A percentile compares a stretch with the other conserved stretches of the same genome.
These are phyloP conservation scores for Coemansia sp. DNA, from an alignment of 192 early-diverging fungal species.

Conservation along the genomic window DNA sequence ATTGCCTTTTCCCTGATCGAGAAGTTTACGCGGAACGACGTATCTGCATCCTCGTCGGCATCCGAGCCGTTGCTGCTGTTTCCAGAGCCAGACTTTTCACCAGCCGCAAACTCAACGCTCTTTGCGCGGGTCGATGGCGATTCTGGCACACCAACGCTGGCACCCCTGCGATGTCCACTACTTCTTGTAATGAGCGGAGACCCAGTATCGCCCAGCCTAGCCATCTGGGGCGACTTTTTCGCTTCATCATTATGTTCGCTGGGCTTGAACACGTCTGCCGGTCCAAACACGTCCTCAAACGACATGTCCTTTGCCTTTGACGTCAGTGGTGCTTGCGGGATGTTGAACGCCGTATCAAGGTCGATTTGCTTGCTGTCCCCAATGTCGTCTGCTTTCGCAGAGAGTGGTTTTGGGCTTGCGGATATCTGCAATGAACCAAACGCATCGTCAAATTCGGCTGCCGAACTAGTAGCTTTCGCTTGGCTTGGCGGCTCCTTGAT, in stretches of 20 bases:
- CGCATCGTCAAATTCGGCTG: neutral
- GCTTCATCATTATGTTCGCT: neutral
- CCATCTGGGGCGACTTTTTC: conserved; percentile 14
- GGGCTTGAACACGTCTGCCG: conserved; percentile 14
- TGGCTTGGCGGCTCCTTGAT: neutral
- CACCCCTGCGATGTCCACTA: conserved; percentile 30
- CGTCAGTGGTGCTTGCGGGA: conserved; percentile 12
- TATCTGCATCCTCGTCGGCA: conserved; percentile 16
- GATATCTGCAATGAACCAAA: conserved; percentile 10
- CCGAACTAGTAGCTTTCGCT: neutral
- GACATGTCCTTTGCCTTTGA: neutral
- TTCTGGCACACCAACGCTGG: conserved; percentile 15
- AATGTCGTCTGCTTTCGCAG: neutral
- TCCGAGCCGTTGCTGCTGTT: conserved; percentile 3
- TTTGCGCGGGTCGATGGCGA: conserved; percentile 10
- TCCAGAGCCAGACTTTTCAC: neutral
- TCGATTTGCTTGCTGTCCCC: conserved; percentile 14
- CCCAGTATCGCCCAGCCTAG: neutral
- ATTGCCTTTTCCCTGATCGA: conserved; percentile 49
- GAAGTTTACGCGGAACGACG: conserved; percentile 48
- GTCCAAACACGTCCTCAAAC: conserved; percentile 12
- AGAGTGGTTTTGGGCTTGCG: neutral
- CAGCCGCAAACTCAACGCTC: neutral
- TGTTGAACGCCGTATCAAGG: conserved; percentile 41
- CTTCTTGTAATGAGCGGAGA: neutral